Percentiles rank a stretch among this genome's conserved stretches.
Evolutionary conservation across 768 basidiomycete species (phyloP).

Genomic region (Candolleomyces aberdarensis): DNA sequence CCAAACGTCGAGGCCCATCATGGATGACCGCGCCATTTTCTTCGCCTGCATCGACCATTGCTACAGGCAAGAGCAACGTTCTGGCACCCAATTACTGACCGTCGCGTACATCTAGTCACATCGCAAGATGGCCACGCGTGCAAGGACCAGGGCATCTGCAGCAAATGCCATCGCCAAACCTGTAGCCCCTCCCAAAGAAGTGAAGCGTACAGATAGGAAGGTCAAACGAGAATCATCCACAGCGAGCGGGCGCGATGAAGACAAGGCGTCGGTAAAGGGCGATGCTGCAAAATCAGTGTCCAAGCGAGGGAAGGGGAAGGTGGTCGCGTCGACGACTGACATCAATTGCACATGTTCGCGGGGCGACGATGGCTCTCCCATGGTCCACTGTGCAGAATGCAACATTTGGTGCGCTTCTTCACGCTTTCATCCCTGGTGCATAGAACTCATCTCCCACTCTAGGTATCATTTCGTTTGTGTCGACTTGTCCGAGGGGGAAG

Average conservation of each 20-base stretch:
- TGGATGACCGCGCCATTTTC: background rate
- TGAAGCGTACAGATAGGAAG: constrained; percentile 7
- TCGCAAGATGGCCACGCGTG: constrained; percentile 41
- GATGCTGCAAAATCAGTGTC: constrained; percentile 12
- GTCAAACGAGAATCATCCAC: constrained; percentile 6
- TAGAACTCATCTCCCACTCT: constrained; percentile 8
- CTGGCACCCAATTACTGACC: background rate
- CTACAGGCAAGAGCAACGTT: background rate
- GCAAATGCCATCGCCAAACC: constrained; percentile 19
- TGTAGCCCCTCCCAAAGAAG: background rate
- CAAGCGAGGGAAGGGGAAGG: constrained; percentile 16
- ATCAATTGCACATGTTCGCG: constrained; percentile 62
- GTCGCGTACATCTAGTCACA: background rate
- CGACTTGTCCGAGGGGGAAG: constrained; percentile 55
- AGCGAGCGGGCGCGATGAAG: constrained; percentile 10
- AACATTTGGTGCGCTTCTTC: constrained; percentile 58
- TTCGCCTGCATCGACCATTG: background rate
- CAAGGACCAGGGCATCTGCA: constrained; percentile 37
- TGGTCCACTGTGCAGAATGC: constrained; percentile 75
- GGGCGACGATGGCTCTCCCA: constrained; percentile 75
- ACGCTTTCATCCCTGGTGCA: background rate
- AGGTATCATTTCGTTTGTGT: constrained; percentile 90
- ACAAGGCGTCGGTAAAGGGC: constrained; percentile 21
- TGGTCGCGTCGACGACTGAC: constrained; percentile 14
- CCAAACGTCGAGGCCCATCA: background rate